Conservation (phyloP, 768 basidiomycete species). For the Suillus decipiens region DNA sequence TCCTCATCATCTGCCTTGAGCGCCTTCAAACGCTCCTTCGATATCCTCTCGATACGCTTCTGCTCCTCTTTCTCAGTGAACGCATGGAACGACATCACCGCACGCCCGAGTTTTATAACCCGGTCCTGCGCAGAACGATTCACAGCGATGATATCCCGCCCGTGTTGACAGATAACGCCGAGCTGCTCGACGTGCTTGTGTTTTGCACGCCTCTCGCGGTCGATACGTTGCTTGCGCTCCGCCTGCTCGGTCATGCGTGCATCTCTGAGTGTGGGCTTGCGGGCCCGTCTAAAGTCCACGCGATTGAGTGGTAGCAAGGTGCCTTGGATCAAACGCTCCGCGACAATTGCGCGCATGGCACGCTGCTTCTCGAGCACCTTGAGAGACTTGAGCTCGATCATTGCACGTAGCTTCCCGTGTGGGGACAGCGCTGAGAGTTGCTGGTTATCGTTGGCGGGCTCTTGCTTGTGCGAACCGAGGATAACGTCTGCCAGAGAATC, state of each 20-base stretch:
- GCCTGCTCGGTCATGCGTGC: constrained; percentile 86
- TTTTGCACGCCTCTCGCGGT: constrained; percentile 92
- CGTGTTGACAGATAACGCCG: constrained; percentile 81
- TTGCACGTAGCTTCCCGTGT: constrained; percentile 82
- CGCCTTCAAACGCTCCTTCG: constrained; percentile 97
- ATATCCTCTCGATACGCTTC: constrained; percentile 92
- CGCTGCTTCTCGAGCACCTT: constrained; percentile 90
- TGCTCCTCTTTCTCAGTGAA: constrained; percentile 98
- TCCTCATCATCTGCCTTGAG: constrained; percentile 98
- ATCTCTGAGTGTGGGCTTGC: constrained; percentile 87
- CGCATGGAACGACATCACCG: constrained; percentile 81
- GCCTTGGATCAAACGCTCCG: constrained; percentile 85
- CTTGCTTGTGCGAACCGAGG: constrained; percentile 8
- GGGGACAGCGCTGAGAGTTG: constrained; percentile 37
- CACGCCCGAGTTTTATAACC: constrained; percentile 62
- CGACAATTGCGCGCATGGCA: constrained; percentile 79
- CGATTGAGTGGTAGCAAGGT: constrained; percentile 90
- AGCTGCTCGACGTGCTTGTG: constrained; percentile 97
- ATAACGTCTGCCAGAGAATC: constrained; percentile 49
- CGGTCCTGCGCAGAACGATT: constrained; percentile 70
- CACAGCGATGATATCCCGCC: constrained; percentile 67
- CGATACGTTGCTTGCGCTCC: constrained; percentile 88
- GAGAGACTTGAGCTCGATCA: constrained; percentile 92
- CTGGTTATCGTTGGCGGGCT: constrained; percentile 27
- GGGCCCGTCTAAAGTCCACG: constrained; percentile 82